Evolutionary conservation across 495 filamentous ascomycete species (phyloP), one percentile per base, ranked within the genome.

Genomic region (Aspergillus avenaceus): DNA sequence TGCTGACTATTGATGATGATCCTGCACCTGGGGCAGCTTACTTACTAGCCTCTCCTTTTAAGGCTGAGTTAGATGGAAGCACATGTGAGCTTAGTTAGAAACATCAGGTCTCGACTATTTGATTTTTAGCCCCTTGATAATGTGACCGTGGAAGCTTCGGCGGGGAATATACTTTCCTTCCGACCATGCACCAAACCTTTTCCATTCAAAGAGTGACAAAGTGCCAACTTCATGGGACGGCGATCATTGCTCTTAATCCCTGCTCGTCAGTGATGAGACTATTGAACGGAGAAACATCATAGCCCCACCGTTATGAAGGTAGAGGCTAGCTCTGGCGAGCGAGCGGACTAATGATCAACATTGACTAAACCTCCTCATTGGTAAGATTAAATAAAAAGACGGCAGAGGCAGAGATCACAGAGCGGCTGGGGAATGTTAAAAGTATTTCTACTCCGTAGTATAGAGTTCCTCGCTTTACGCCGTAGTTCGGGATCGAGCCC

Each of bases 291-390:
- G n/a, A 48, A 2, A 21, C 11, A 31, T 51, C 16, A 7, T n/a
- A 34, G 45, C 40, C 44, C 49, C 49, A 56, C 49, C 41, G 40
- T 16, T 50, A 27, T 42, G 27, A 36, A 45, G 49, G 29, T 27
- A 21, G 41, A 45, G 45, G 19, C 22, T 52, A 16, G 34, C 32
- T 46, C 47, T 52, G 49, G 49, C 37, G 28, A 18, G 49, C 37
- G 28, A 18, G 28, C 28, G 28, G 29, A 22, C 48, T 45, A 45
- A 28, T 1, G 51, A 53, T 53, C 51, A 49, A 40, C 51, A 44
- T 13, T 31, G 41, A n/a, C 29, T 24, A 13, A n/a, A n/a, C n/a
- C n/a, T 23, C 42, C 40, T 16, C 14, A 52, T 52, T 49, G 54
- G 49, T n/a, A 4, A 36, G n/a, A n/a, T n/a, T n/a, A n/a, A n/a